Conservation (phyloP, 23 red algal species). For the Gracilaria gracilis region DNA sequence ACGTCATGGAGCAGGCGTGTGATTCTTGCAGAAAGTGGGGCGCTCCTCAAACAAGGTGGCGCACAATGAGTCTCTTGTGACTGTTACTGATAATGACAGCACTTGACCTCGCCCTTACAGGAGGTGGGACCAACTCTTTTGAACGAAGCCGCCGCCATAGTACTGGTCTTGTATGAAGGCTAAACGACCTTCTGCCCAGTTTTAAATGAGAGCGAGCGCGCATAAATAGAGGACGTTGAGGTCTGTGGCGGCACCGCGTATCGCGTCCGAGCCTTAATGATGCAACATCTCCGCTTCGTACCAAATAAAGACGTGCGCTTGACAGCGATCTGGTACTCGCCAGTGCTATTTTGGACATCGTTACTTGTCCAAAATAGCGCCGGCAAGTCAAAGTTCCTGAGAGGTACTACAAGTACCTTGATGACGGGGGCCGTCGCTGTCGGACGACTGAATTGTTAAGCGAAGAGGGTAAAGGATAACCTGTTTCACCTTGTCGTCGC, state of each 20-base stretch:
- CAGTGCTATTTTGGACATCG: neutral
- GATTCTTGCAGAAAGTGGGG: neutral
- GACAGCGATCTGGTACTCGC: neutral
- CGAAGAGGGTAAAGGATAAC: neutral
- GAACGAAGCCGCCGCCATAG: neutral
- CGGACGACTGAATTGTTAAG: neutral
- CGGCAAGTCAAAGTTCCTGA: neutral
- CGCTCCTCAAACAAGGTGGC: neutral
- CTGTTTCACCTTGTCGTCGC: neutral
- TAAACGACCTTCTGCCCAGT: too few relatives aligned
- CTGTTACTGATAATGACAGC: conserved; percentile 23
- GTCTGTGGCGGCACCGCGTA: neutral
- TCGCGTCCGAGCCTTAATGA: conserved; percentile 8
- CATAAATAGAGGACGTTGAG: conserved; percentile 10
- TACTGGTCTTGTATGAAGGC: neutral
- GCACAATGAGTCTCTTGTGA: conserved; percentile 8
- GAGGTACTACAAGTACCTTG: neutral
- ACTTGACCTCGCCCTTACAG: conserved; percentile 5
- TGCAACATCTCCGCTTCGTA: neutral
- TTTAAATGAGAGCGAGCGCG: neutral
- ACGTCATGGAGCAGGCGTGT: neutral
- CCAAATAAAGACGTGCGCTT: conserved; percentile 1
- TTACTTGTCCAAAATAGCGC: neutral
- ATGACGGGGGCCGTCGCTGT: neutral
- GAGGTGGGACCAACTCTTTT: conserved; percentile 34